phyloP scores from a whole-genome alignment of 306 rosid species.

The Clitoria ternatea region DNA sequence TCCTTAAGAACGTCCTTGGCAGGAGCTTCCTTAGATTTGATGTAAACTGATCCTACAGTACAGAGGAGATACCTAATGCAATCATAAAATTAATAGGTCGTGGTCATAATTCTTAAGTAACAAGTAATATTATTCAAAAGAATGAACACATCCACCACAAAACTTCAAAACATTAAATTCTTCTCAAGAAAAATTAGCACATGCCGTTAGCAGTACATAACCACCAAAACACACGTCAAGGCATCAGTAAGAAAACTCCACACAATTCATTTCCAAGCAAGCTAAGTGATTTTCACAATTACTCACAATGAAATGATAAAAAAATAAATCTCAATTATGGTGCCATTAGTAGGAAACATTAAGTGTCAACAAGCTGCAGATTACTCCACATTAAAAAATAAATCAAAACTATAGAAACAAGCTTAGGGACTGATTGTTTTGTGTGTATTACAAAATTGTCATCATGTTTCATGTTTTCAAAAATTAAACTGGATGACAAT shows the following conservation, averaged over 20 bases:
- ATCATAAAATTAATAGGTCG: conserved; percentile 15
- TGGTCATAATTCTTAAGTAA: no score
- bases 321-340: conserved; percentile 3
- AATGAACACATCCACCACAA: not conserved
- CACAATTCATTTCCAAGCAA: not conserved
- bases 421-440: no score
- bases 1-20: conserved; percentile 96
- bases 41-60: conserved; percentile 92
- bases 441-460: no score
- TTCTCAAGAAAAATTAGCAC: not conserved
- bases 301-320: not conserved
- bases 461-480: no score
- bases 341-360: not conserved
- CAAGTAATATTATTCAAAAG: not conserved
- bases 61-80: conserved; percentile 85
- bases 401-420: no score
- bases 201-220: not conserved
- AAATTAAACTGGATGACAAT: no score
- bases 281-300: not conserved
- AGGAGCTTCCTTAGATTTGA: conserved; percentile 87
- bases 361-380: not conserved
- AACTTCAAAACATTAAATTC: not conserved
- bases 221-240: not conserved
- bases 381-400: not conserved
- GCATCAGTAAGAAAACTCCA: not conserved